Evolutionary conservation across 208 protist genomes (phyloP).

Genomic region (Leishmania major): DNA sequence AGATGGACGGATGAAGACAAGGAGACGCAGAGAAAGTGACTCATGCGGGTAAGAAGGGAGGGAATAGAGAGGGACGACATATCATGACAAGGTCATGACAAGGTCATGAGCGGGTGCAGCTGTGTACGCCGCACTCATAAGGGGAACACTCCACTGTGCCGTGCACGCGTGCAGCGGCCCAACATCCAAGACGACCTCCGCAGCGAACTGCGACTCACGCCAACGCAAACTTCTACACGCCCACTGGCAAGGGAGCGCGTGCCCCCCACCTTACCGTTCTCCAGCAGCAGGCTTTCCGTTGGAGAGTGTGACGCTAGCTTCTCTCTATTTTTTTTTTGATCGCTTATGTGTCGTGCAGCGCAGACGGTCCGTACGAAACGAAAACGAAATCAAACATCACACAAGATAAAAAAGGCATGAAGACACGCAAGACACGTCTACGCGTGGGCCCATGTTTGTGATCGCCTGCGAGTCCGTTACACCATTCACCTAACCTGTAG

Average conservation of each 20-base stretch:
- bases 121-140: background rate
- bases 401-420: background rate
- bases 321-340: background rate
- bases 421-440: background rate
- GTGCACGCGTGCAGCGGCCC: background rate
- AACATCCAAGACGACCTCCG: background rate
- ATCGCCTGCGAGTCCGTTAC: background rate
- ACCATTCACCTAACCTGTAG: background rate
- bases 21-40: background rate
- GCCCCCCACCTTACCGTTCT: background rate
- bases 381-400: background rate
- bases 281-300: background rate
- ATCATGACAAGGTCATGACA: no score
- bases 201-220: background rate
- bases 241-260: background rate
- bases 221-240: background rate
- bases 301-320: background rate
- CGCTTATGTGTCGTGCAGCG: background rate
- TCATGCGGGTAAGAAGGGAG: background rate
- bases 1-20: background rate
- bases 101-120: background rate
- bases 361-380: no score
- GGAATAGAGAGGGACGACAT: background rate
- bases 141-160: background rate
- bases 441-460: background rate